A percentile compares a stretch with the other conserved stretches of the same genome.
Conservation (phyloP, 148 eudicot genomes). For the Vaccinium corymbosum region DNA sequence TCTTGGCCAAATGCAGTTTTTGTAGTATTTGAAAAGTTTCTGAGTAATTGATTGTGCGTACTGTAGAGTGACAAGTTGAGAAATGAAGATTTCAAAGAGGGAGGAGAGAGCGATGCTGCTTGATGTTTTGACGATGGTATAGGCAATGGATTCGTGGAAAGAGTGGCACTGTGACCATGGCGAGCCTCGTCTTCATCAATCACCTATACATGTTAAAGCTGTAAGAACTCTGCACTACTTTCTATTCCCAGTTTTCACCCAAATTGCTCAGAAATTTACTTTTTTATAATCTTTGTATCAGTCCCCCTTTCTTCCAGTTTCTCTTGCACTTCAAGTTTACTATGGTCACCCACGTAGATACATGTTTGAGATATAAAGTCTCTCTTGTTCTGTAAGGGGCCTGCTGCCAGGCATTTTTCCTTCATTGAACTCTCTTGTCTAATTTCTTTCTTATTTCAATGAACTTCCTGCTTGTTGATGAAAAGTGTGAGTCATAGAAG, state of each 20-base stretch:
- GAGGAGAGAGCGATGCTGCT: conserved; percentile 15
- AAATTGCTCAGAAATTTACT: neutral
- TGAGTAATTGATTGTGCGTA: neutral
- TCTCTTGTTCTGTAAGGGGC: neutral
- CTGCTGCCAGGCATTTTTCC: too few relatives aligned
- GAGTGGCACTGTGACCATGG: conserved; percentile 59
- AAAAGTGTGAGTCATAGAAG: too few relatives aligned
- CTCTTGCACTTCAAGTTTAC: neutral
- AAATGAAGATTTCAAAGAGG: neutral
- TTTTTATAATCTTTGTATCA: neutral
- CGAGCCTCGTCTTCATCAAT: conserved; percentile 84
- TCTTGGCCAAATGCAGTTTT: neutral
- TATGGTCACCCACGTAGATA: neutral
- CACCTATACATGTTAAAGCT: conserved; percentile 59
- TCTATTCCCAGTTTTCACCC: neutral
- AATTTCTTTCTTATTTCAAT: too few relatives aligned
- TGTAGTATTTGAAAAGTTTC: conserved; percentile 11
- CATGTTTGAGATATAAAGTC: neutral
- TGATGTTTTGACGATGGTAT: conserved; percentile 61
- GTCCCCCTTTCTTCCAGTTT: neutral
- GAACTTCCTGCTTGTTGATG: too few relatives aligned
- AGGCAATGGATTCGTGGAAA: conserved; percentile 81
- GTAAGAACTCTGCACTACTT: conserved; percentile 32
- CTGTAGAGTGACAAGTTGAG: conserved; percentile 3
- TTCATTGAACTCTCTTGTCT: too few relatives aligned